Percentiles rank a stretch among this genome's conserved stretches.
These are phyloP conservation scores for Ophiostoma australiae DNA, from an alignment of 2,329 filamentous ascomycete genomes.

Conservation along the genomic window DNA sequence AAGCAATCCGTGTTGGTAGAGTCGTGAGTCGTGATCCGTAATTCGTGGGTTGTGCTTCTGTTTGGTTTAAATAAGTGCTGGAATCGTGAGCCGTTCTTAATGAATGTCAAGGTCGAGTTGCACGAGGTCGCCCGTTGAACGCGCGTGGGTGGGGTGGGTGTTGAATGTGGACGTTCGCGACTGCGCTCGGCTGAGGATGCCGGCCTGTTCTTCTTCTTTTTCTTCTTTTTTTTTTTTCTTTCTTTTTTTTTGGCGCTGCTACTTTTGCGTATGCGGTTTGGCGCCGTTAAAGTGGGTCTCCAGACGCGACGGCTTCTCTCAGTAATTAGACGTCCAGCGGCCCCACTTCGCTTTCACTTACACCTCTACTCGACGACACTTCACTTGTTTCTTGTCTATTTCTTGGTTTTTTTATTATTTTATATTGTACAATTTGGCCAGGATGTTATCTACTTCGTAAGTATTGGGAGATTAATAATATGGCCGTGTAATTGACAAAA, in stretches of 20 bases:
- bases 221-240: slow-evolving; percentile 13
- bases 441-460: not conserved
- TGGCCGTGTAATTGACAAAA: not conserved
- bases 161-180: not conserved
- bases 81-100: not conserved
- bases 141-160: not conserved
- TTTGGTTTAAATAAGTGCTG: not conserved
- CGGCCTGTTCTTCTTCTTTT: not conserved
- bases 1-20: no score
- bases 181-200: not conserved
- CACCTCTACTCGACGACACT: not conserved
- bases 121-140: not conserved
- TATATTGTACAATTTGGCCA: not conserved
- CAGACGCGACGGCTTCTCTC: slow-evolving; percentile 2
- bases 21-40: not conserved
- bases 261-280: not conserved
- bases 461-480: not conserved
- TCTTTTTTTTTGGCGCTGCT: slow-evolving; percentile 9
- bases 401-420: not conserved
- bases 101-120: not conserved
- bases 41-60: not conserved
- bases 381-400: not conserved
- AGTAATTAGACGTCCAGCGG: not conserved
- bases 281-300: not conserved
- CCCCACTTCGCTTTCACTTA: slow-evolving; percentile 14